Evolutionary conservation across 177 flowering plant genomes (phyloP).

Genomic region (Vitis hybrid): DNA sequence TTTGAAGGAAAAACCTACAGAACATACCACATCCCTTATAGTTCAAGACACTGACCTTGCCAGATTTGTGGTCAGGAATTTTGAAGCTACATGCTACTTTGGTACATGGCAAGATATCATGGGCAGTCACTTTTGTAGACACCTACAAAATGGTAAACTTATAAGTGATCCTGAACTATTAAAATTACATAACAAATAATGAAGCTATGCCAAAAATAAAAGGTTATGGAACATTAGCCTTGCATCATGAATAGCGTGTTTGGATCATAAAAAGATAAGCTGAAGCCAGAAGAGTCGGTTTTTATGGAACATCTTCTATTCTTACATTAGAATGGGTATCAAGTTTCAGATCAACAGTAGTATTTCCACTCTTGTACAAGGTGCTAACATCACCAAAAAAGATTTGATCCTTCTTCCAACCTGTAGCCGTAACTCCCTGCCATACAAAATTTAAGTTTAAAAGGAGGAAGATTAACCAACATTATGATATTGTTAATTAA

Average conservation of each 20-base stretch:
- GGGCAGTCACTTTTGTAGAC: conserved; percentile 57
- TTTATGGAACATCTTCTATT: not conserved
- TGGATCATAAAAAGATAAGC: not conserved
- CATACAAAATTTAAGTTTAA: not conserved
- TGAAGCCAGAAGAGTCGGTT: not conserved
- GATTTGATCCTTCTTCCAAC: conserved; percentile 51
- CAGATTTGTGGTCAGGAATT: conserved; percentile 74
- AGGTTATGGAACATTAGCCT: no score
- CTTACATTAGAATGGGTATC: conserved; percentile 72
- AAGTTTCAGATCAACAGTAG: conserved; percentile 70
- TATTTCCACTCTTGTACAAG: conserved; percentile 50
- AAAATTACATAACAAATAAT: no score
- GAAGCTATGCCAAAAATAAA: no score
- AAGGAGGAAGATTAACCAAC: not conserved
- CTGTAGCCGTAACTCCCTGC: conserved; percentile 70
- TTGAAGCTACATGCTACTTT: conserved; percentile 54
- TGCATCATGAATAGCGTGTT: not conserved
- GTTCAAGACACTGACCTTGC: conserved; percentile 49
- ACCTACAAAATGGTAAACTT: conserved; percentile 36
- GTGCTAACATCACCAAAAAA: conserved; percentile 71
- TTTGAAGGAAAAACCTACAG: no score
- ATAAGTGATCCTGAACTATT: no score
- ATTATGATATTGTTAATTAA: not conserved
- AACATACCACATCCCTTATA: no score
- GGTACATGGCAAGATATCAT: conserved; percentile 41